Percentiles rank a stretch among this genome's conserved stretches.
Conservation (phyloP, 352 stramenopile species). For the Thraustochytrium sp. region DNA sequence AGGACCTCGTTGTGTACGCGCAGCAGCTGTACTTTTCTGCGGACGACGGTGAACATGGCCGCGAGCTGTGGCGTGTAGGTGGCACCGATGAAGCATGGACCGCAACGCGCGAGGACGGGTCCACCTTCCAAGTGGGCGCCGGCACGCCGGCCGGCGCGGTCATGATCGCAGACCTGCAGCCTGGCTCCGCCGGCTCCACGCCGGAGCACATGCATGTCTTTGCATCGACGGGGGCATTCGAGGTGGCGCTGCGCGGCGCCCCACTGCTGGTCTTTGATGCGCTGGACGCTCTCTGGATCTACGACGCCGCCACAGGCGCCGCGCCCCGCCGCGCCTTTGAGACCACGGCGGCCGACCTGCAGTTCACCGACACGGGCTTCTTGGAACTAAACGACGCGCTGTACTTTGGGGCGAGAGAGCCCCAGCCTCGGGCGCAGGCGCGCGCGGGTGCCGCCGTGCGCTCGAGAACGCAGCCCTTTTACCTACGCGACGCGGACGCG, state of each 20-base stretch:
- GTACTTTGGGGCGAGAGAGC: neutral
- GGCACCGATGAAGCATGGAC: slow-evolving; percentile 57
- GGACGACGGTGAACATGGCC: slow-evolving; percentile 67
- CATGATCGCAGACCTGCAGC: slow-evolving; percentile 50
- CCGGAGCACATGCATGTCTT: neutral
- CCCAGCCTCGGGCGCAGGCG: neutral
- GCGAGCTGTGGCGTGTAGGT: slow-evolving; percentile 65
- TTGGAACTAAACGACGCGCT: neutral
- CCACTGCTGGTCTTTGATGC: neutral
- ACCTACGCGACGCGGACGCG: neutral
- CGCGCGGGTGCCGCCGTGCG: neutral
- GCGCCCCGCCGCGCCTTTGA: slow-evolving; percentile 56
- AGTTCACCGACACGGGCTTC: neutral
- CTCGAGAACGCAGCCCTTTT: neutral
- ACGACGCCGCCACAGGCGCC: slow-evolving; percentile 55
- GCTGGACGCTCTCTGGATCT: slow-evolving; percentile 51
- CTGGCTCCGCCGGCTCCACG: neutral
- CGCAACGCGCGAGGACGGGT: slow-evolving; percentile 60
- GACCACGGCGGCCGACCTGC: slow-evolving; percentile 49
- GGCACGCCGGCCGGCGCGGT: slow-evolving; percentile 54
- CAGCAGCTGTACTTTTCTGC: slow-evolving; percentile 67
- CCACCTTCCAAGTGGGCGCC: slow-evolving; percentile 57
- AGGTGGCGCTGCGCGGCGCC: neutral
- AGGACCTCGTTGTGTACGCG: slow-evolving; percentile 54
- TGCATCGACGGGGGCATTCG: neutral